Evolutionary conservation across 2,329 filamentous ascomycete species (phyloP).

Genomic region (Aspergillus pseudonomiae): DNA sequence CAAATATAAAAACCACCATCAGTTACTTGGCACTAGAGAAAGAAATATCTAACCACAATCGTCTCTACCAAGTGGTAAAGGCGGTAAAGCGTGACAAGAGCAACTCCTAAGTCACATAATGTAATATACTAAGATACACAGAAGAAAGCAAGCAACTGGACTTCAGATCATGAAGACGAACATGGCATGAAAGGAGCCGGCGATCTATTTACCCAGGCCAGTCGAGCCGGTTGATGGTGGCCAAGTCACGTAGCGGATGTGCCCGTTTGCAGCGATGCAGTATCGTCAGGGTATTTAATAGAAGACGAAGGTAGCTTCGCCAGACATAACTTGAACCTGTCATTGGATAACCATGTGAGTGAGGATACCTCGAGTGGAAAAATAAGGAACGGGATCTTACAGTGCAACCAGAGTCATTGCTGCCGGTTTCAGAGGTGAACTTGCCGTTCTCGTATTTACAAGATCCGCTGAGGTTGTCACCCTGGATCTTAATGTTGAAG

Average conservation of each 20-base stretch:
- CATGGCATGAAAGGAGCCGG: conserved; percentile 18
- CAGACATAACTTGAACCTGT: conserved; percentile 54
- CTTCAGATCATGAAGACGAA: conserved; percentile 32
- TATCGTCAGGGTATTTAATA: conserved; percentile 29
- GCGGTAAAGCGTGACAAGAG: conserved; percentile 26
- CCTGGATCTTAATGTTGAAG: conserved; percentile 77
- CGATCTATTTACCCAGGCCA: conserved; percentile 18
- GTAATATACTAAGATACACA: conserved; percentile 42
- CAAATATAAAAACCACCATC: conserved; percentile 12
- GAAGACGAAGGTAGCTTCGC: conserved; percentile 54
- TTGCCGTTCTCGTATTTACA: conserved; percentile 70
- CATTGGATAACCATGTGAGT: conserved; percentile 9
- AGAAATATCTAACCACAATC: conserved; percentile 27
- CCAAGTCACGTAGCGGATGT: neutral
- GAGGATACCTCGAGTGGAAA: neutral
- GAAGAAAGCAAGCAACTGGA: conserved; percentile 35
- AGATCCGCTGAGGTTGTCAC: conserved; percentile 60
- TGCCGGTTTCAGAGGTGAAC: conserved; percentile 58
- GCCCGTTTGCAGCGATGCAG: conserved; percentile 12
- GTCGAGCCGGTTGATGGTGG: neutral
- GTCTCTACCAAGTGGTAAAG: conserved; percentile 21
- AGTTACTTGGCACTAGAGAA: conserved; percentile 26
- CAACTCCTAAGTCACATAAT: conserved; percentile 32
- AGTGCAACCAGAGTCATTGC: conserved; percentile 71
- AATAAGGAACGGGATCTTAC: conserved; percentile 58